Base-by-base conservation (phyloP, 306 rosid species). In the Cucurbita argyrosperma region DNA sequence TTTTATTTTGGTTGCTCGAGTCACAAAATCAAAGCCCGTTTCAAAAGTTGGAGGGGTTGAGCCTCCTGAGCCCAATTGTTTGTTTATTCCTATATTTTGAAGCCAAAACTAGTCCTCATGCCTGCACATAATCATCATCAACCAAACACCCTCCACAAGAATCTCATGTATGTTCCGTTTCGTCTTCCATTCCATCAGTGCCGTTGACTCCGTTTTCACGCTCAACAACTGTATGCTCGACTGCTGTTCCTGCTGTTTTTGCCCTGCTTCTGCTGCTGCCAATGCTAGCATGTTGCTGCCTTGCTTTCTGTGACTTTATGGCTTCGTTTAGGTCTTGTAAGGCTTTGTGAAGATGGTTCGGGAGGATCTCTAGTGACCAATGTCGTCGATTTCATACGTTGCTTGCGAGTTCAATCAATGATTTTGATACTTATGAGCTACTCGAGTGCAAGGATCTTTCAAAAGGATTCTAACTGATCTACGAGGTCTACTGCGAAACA, bases 261-360 rank as follows among this genome's bases (percentile, higher is more conserved):
- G 83, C 14, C 79, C 79, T 50, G 85, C 89, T 7, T 90, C 88
- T 64, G 83, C 85, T 1, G 96, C 96, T 0, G 93, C 93, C 52
- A 90, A 30, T 37, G 87, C 96, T 11, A 90, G 77, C 88, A 92
- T 83, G 79, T 83, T 87, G 72, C 75, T 80, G 37, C 85, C 83
- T 54, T 77, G 88, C 85, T 76, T 85, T 51, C 83, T 80, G 99
- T 13, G 99, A 91, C 75, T 89, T 91, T 63, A 91, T 85, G 65
- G 99, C 97, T 4, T 76, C 80, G 88, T 91, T 89, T 6, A 94
- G 90, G 78, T 94, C 99, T 63, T 87, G 87, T 45, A 94, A 55
- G 56, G 99, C 99, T 76, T 94, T 91, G 21, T 94, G 91, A 50
- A 94, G 99, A 82, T 89, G 96, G 69, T 94, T 97, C 0, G 97